Percentiles rank a stretch among this genome's conserved stretches.
phyloP scores from a whole-genome alignment of 2,329 filamentous ascomycete genomes.

The Alternaria gansuensis region DNA sequence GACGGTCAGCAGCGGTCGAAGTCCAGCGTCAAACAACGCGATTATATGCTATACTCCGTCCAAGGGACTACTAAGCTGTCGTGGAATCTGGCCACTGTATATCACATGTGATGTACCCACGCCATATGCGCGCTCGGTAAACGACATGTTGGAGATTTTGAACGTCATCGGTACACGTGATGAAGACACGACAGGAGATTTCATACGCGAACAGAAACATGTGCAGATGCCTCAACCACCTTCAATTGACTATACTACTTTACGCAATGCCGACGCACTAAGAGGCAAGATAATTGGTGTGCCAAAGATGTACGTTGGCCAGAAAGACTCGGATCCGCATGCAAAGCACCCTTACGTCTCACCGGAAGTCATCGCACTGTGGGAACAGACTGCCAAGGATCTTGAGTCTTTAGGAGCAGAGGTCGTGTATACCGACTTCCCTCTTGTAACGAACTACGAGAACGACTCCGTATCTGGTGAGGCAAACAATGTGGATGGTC shows the following conservation, averaged over 20 bases:
- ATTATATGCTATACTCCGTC: slow-evolving; percentile 66
- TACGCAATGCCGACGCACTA: slow-evolving; percentile 50
- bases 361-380: slow-evolving; percentile 50
- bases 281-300: slow-evolving; percentile 60
- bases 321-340: slow-evolving; percentile 40
- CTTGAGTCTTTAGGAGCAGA: slow-evolving; percentile 56
- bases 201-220: slow-evolving; percentile 63
- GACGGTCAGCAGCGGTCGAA: slow-evolving; percentile 65
- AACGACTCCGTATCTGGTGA: slow-evolving; percentile 49
- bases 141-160: slow-evolving; percentile 61
- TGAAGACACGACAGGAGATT: slow-evolving; percentile 57
- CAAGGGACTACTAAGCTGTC: slow-evolving; percentile 60
- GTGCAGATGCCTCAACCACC: slow-evolving; percentile 54
- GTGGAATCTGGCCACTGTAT: slow-evolving; percentile 66
- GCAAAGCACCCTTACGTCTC: slow-evolving; percentile 51
- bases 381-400: slow-evolving; percentile 47
- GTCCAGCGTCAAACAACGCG: slow-evolving; percentile 66
- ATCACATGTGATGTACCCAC: slow-evolving; percentile 65
- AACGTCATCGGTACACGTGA: slow-evolving; percentile 60
- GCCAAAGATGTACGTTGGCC: slow-evolving; percentile 62
- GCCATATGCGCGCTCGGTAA: slow-evolving; percentile 62
- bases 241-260: slow-evolving; percentile 48
- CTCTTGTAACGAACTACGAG: slow-evolving; percentile 59
- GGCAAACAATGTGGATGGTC: slow-evolving; percentile 54
- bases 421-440: slow-evolving; percentile 58